These are phyloP conservation scores for Pleomassaria siparia DNA, from an alignment of 2,329 filamentous ascomycete genomes.

Conservation along the genomic window DNA sequence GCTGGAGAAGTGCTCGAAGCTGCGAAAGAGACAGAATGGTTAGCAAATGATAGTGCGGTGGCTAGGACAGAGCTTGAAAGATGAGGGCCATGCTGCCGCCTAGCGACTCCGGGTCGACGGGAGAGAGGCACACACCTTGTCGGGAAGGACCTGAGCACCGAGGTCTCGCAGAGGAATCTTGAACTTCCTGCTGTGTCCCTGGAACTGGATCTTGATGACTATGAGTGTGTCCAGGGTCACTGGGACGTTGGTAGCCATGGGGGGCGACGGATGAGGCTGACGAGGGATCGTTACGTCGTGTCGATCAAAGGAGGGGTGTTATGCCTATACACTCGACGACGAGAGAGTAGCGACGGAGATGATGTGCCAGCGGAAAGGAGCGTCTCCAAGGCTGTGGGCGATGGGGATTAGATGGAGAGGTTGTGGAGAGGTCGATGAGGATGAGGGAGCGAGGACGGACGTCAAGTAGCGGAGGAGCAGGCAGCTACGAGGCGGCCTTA, in stretches of 20 bases:
- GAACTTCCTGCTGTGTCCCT: constrained; percentile 76
- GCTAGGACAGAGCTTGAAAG: not conserved
- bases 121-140: constrained; percentile 68
- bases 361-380: not conserved
- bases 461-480: constrained; percentile 7
- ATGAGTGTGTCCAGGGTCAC: constrained; percentile 71
- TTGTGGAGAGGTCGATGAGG: not conserved
- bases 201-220: constrained; percentile 80
- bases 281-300: constrained; percentile 14
- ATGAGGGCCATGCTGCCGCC: constrained; percentile 19
- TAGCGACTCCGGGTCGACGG: constrained; percentile 12
- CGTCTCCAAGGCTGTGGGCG: not conserved
- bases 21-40: constrained; percentile 14
- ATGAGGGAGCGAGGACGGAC: constrained; percentile 2
- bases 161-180: constrained; percentile 90
- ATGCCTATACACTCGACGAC: constrained; percentile 7
- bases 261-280: constrained; percentile 29
- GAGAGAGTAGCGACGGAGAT: not conserved
- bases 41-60: constrained; percentile 11
- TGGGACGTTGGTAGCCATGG: constrained; percentile 48
- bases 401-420: constrained; percentile 8
- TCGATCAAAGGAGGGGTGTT: constrained; percentile 2
- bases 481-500: constrained; percentile 7
- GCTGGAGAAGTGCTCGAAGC: constrained; percentile 66
- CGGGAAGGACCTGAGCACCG: constrained; percentile 69